These are phyloP conservation scores for Jackrogersella minutella DNA, from an alignment of 495 filamentous ascomycete genomes.

Conservation along the genomic window DNA sequence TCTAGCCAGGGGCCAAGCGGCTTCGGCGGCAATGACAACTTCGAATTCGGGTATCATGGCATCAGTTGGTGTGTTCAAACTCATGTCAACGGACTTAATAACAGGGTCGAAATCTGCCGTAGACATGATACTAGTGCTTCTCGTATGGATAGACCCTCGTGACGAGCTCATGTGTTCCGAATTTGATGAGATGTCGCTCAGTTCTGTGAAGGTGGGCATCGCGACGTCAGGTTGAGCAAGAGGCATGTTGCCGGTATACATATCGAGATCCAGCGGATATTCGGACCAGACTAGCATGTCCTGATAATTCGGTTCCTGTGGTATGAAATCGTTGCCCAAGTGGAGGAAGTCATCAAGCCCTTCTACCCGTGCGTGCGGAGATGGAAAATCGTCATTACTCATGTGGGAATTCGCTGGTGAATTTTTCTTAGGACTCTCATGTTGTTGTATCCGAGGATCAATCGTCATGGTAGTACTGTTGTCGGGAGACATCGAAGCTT, in stretches of 20 bases:
- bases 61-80: constrained; percentile 33
- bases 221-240: constrained; percentile 43
- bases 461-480: constrained; percentile 37
- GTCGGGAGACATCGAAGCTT: constrained; percentile 42
- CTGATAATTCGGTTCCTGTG: constrained; percentile 44
- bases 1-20: constrained; percentile 64
- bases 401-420: constrained; percentile 46
- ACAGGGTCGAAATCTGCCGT: constrained; percentile 46
- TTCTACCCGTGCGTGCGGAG: constrained; percentile 46
- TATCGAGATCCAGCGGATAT: constrained; percentile 47
- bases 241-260: constrained; percentile 41
- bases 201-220: constrained; percentile 43
- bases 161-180: constrained; percentile 53
- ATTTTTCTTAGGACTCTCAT: constrained; percentile 40
- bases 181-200: constrained; percentile 45
- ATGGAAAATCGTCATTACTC: constrained; percentile 45
- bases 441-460: constrained; percentile 40
- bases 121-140: constrained; percentile 56
- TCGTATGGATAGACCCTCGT: constrained; percentile 54
- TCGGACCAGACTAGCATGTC: constrained; percentile 49
- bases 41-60: constrained; percentile 56
- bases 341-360: constrained; percentile 49
- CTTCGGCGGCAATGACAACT: constrained; percentile 61
- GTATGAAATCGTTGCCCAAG: constrained; percentile 41
- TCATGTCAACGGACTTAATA: constrained; percentile 45